Evolutionary conservation across 495 filamentous ascomycete genomes (phyloP), one percentile per base, ranked within the genome.

Genomic region (Lophium mytilinum): DNA sequence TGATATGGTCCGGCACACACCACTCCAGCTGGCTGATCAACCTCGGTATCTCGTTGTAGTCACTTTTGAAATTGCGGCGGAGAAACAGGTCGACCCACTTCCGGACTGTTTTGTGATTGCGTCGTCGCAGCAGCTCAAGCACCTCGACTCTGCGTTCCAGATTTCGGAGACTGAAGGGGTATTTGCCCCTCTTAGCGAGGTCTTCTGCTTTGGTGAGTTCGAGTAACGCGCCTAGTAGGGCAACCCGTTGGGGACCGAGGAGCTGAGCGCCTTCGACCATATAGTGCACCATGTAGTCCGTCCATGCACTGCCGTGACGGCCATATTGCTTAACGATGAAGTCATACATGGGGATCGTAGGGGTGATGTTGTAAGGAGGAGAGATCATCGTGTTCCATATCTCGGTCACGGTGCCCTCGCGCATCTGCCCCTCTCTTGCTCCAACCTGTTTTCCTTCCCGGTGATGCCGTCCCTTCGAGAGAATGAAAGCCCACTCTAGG

Each of bases 401-500:
- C 2, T 67, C 67, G 7, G 59, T 55, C 2, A 84, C 62, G 15
- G 76, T 69, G 1, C 68, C 57, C 10, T 56, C 48, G 0, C 78
- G 71, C 4, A 87, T 70, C 39, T 63, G 58, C 35, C 65, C 71
- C 47, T 61, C 15, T 15, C 12, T 45, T 45, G 41, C 41, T 9
- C 15, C 15, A 2, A 15, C 15, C 9, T 45, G 9, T n/a, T 56
- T 43, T 6, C 46, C 52, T 34, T 56, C 54, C 15, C 68, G 54
- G 21, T 40, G 10, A 45, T 56, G 24, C 66, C 55, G 6, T 37
- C 53, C 3, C 46, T 43, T 60, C 30, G 77, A 69, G 14, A 83
- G 65, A 10, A 81, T 72, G 61, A 75, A 88, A 2, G 82, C 76
- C 70, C 83, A 78, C 53, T 82, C 74, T 24, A 87, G 70, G 9